These are phyloP conservation scores for Metahyphopichia silvanorum DNA, from an alignment of 805 yeast species.

Conservation along the genomic window DNA sequence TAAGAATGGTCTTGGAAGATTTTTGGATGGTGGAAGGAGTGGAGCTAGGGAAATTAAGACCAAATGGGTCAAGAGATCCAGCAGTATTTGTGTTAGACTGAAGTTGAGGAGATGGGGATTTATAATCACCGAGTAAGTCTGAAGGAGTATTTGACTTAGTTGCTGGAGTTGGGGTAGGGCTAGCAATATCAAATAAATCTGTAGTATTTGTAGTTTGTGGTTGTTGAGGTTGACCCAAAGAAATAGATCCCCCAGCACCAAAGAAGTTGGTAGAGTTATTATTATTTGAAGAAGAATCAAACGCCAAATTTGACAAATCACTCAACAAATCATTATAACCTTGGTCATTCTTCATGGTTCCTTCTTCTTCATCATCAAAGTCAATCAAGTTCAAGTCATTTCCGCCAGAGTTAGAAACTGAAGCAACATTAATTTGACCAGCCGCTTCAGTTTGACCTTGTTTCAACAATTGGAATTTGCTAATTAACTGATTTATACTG, in stretches of 20 bases:
- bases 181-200: conserved; percentile 8
- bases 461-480: conserved; percentile 63
- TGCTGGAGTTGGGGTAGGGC: conserved; percentile 9
- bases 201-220: background rate
- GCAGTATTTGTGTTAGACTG: conserved; percentile 18
- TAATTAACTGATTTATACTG: conserved; percentile 63
- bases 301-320: conserved; percentile 63
- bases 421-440: conserved; percentile 34
- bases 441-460: conserved; percentile 62
- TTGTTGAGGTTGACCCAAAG: conserved; percentile 26
- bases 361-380: conserved; percentile 39
- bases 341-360: conserved; percentile 30
- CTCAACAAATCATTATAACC: conserved; percentile 68
- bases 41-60: conserved; percentile 34
- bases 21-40: conserved; percentile 26
- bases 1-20: conserved; percentile 18
- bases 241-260: conserved; percentile 54
- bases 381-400: conserved; percentile 39
- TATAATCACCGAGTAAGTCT: conserved; percentile 35
- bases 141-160: conserved; percentile 6
- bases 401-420: conserved; percentile 13
- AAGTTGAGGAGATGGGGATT: conserved; percentile 40
- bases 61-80: conserved; percentile 36
- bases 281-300: conserved; percentile 32
- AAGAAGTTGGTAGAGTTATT: conserved; percentile 24